Base-by-base conservation (phyloP, 805 yeast genomes). In the Wickerhamiella nectarea region DNA sequence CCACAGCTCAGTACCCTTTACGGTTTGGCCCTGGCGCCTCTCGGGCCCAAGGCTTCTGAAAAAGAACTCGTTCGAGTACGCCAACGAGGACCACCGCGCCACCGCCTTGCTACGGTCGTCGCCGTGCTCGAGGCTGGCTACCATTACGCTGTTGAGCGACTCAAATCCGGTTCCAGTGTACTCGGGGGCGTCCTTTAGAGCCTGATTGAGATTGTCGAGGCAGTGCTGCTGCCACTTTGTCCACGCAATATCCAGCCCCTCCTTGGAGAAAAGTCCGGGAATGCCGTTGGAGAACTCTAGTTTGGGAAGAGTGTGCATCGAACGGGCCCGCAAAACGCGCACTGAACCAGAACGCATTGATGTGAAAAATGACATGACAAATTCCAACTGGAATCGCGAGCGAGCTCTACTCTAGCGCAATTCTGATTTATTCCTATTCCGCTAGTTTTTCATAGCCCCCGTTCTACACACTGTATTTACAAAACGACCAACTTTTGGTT, bases 51-150 rank as follows among this genome's bases (percentile, higher is more conserved):
- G 34, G 26, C 55, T 44, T 18, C 54, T 49, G 45, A 84, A 76
- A 56, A 80, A 83, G 46, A 87, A 71, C 65, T 85, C 95, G 63
- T 87, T 86, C 59, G 82, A 84, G 64, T 80, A 87, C 3, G 83
- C 75, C 58, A 80, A 89, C 3, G 93, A 78, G 2, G 95, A 94
- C 55, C 69, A 72, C 57, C 81, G 85, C 3, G 84, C 79, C 1
- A 85, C 73, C 49, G 75, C 69, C 38, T 15, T n/a, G 45, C 38
- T 26, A 38, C 48, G 44, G n/a, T 41, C 46, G 20, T 46, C 39
- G 17, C 34, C 34, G 11, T 46, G 38, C 18, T 40, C 43, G 41
- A 20, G 38, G 20, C 39, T 34, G 15, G 47, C 44, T 9, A 46
- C 39, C 34, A 39, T 31, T 8, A 39, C 42, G 12, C 21, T 26